A percentile compares a stretch with the other conserved stretches of the same genome.
Evolutionary conservation across 192 early-diverging fungal genomes (phyloP).

Genomic region (Coemansia sp.): DNA sequence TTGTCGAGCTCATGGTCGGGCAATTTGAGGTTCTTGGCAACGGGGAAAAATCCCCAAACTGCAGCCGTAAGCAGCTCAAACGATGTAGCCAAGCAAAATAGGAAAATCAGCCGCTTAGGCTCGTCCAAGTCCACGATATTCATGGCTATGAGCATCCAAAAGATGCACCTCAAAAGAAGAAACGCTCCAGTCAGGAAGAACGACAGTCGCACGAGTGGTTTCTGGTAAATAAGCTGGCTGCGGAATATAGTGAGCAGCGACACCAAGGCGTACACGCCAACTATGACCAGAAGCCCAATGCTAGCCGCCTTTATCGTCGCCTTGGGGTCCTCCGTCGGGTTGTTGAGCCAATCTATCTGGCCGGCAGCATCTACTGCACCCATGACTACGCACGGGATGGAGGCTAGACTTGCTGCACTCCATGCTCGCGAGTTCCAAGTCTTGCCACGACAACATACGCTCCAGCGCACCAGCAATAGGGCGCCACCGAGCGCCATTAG

Average conservation of each 20-base stretch:
- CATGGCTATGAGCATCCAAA: slow-evolving; percentile 48
- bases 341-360: slow-evolving; percentile 51
- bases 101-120: slow-evolving; percentile 41
- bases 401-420: slow-evolving; percentile 19
- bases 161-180: slow-evolving; percentile 31
- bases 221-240: slow-evolving; percentile 41
- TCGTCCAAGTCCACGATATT: slow-evolving; percentile 24
- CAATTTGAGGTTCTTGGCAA: slow-evolving; percentile 24
- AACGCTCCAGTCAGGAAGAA: slow-evolving; percentile 23
- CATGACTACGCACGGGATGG: slow-evolving; percentile 30
- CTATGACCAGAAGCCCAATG: slow-evolving; percentile 36
- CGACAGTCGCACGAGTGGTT: slow-evolving; percentile 33
- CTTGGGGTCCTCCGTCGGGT: slow-evolving; percentile 21
- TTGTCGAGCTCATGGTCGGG: neutral
- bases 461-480: slow-evolving; percentile 40
- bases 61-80: slow-evolving; percentile 23
- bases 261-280: slow-evolving; percentile 13
- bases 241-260: slow-evolving; percentile 23
- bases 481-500: slow-evolving; percentile 32
- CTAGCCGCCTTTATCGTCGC: slow-evolving; percentile 28
- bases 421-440: slow-evolving; percentile 31
- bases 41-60: slow-evolving; percentile 27
- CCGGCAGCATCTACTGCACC: slow-evolving; percentile 49
- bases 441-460: slow-evolving; percentile 28
- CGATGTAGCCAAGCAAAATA: slow-evolving; percentile 35